Percentiles rank a stretch among this genome's conserved stretches.
These are phyloP conservation scores for Quillaja saponaria DNA, from an alignment of 306 rosid species.

Conservation along the genomic window DNA sequence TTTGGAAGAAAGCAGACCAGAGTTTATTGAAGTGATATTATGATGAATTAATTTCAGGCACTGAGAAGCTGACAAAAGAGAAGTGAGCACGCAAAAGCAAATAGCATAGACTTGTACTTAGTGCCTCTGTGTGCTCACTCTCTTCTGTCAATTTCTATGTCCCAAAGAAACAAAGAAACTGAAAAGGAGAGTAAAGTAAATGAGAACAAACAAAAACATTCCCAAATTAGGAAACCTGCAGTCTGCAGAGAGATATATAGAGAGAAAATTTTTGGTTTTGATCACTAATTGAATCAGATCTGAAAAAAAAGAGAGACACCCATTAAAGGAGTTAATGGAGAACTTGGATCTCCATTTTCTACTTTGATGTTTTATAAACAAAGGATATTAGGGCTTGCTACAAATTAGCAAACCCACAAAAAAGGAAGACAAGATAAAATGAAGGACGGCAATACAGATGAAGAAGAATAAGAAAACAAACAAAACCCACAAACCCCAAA, in stretches of 20 bases:
- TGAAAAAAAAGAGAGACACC: constrained; percentile 35
- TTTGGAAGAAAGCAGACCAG: constrained; percentile 36
- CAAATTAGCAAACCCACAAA: neutral
- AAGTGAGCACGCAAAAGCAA: constrained; percentile 92
- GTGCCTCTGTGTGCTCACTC: constrained; percentile 97
- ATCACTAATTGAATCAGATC: constrained; percentile 47
- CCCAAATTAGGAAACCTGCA: constrained; percentile 38
- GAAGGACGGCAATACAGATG: neutral
- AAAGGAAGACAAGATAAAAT: neutral
- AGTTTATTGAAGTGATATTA: too few species aligned
- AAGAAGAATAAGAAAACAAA: neutral
- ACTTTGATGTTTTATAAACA: neutral
- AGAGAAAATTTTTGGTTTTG: neutral
- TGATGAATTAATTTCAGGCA: constrained; percentile 25
- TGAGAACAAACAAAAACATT: constrained; percentile 10
- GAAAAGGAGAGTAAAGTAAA: neutral
- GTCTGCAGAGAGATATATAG: too few species aligned
- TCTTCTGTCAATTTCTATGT: constrained; percentile 98
- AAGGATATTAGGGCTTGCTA: constrained; percentile 47
- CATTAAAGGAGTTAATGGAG: constrained; percentile 14
- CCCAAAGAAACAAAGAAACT: constrained; percentile 23
- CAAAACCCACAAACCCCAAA: neutral
- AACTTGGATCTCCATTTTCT: constrained; percentile 27
- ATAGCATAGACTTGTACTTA: constrained; percentile 50
- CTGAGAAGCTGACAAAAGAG: constrained; percentile 84